Base-by-base conservation (phyloP, 176 grass and related monocot genomes). In the Eragrostis curvula region DNA sequence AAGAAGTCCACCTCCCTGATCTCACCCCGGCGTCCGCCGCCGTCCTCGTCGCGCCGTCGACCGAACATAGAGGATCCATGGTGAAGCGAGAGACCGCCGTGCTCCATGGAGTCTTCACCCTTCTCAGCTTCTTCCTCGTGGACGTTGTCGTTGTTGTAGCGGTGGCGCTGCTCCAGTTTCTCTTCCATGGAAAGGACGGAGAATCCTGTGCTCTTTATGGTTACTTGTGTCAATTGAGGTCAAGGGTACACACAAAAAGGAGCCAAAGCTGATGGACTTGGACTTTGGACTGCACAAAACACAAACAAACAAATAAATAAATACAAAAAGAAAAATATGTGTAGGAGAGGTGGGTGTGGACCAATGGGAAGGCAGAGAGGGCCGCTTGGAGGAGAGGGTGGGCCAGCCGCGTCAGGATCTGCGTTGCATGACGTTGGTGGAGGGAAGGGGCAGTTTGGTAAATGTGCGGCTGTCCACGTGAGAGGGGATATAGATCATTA, bases 1-100 rank as follows among this genome's bases (percentile, higher is more conserved):
- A 91, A 91, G 71, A 91, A 88, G 78, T 88, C 85, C 11, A 91
- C 60, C 75, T 91, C 89, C 65, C 63, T 57, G 77, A 91, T 91
- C 53, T 87, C 85, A 3, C 60, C 42, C n/a, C 77, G 58, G 79
- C 66, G 27, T 17, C 7, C 28, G 18, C 10, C 28, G 18, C 12
- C 29, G 5, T 36, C 62, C 45, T 78, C 56, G 11, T 78, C 70
- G 47, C 17, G 65, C 70, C 63, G 63, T 10, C 23, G 36, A 14
- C 56, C 40, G 25, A 79, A 79, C 41, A 79, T 53, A 63, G 78
- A 8, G 57, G 17, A 73, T 12, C 24, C 77, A 41, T 18, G 14
- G 15, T 40, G 70, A 52, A 81, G 63, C 18, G 82, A 55, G 9
- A 89, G 70, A 21, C 12, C 44, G 18, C 70, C 42, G 28, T 67